Conservation (phyloP, 2,329 filamentous ascomycete species). For the Pestalotiopsis sp. region DNA sequence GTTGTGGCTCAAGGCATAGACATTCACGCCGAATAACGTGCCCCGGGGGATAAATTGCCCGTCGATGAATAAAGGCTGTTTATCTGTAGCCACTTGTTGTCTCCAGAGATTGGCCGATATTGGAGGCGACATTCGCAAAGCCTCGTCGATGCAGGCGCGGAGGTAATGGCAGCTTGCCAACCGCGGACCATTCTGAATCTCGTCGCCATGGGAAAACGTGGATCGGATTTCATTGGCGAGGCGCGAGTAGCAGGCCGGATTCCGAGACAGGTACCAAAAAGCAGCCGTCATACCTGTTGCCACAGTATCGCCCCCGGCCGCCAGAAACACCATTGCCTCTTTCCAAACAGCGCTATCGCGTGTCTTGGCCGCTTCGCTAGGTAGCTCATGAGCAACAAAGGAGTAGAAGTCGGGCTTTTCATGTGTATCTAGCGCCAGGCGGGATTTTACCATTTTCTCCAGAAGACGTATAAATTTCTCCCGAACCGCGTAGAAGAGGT, state of each 20-base stretch:
- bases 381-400: slow-evolving; percentile 13
- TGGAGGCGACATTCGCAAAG: slow-evolving; percentile 43
- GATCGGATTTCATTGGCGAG: slow-evolving; percentile 33
- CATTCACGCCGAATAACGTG: slow-evolving; percentile 32
- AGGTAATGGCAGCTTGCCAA: slow-evolving; percentile 43
- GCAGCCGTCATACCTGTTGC: slow-evolving; percentile 32
- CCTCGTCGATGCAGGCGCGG: slow-evolving; percentile 33
- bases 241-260: slow-evolving; percentile 28
- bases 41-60: slow-evolving; percentile 33
- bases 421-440: slow-evolving; percentile 17
- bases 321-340: slow-evolving; percentile 12
- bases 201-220: slow-evolving; percentile 33
- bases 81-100: not conserved
- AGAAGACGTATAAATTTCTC: not conserved
- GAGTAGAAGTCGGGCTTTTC: slow-evolving; percentile 22
- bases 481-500: not conserved
- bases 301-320: slow-evolving; percentile 29
- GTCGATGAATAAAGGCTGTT: slow-evolving; percentile 25
- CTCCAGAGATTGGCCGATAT: slow-evolving; percentile 36
- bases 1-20: slow-evolving; percentile 39
- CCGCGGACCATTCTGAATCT: slow-evolving; percentile 31
- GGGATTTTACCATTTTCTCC: slow-evolving; percentile 7
- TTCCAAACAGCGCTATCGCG: not conserved
- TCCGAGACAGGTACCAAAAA: slow-evolving; percentile 37
- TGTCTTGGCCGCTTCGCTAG: not conserved